Conservation (phyloP, 2,329 filamentous ascomycete species). For the Arthrobotrys entomopaga region DNA sequence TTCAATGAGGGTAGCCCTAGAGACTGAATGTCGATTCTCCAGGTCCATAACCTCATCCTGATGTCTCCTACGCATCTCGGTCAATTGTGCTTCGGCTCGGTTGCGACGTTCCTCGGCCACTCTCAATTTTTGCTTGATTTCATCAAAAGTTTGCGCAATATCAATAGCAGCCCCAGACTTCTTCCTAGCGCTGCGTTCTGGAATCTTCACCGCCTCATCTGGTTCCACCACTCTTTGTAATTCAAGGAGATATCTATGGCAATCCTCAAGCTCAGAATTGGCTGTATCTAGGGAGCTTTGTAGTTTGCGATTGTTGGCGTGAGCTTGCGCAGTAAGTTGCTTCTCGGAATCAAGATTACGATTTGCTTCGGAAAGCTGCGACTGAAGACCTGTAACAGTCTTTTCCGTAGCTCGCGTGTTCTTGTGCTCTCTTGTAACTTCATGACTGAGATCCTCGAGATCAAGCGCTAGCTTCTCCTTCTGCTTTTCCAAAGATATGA, state of each 20-base stretch:
- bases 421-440: slow-evolving; percentile 89
- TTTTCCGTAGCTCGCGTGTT: slow-evolving; percentile 90
- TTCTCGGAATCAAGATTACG: slow-evolving; percentile 89
- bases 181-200: slow-evolving; percentile 74
- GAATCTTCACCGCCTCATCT: slow-evolving; percentile 72
- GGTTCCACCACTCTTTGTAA: slow-evolving; percentile 90
- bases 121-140: slow-evolving; percentile 86
- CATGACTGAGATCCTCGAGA: slow-evolving; percentile 91
- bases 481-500: slow-evolving; percentile 89
- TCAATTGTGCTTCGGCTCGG: slow-evolving; percentile 83
- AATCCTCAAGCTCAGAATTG: slow-evolving; percentile 81
- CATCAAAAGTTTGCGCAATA: slow-evolving; percentile 84
- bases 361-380: slow-evolving; percentile 88
- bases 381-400: slow-evolving; percentile 78
- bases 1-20: slow-evolving; percentile 80
- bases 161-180: slow-evolving; percentile 75
- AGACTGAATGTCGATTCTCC: slow-evolving; percentile 70
- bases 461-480: slow-evolving; percentile 89
- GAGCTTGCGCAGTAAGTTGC: slow-evolving; percentile 84
- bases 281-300: slow-evolving; percentile 81
- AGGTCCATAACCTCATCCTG: slow-evolving; percentile 76
- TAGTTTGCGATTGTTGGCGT: slow-evolving; percentile 82
- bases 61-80: slow-evolving; percentile 78
- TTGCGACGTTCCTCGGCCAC: slow-evolving; percentile 82
- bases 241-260: slow-evolving; percentile 80